Percentiles rank a stretch among this genome's conserved stretches.
phyloP scores from a whole-genome alignment of 75 land plant genomes.

The Pinus taeda region DNA sequence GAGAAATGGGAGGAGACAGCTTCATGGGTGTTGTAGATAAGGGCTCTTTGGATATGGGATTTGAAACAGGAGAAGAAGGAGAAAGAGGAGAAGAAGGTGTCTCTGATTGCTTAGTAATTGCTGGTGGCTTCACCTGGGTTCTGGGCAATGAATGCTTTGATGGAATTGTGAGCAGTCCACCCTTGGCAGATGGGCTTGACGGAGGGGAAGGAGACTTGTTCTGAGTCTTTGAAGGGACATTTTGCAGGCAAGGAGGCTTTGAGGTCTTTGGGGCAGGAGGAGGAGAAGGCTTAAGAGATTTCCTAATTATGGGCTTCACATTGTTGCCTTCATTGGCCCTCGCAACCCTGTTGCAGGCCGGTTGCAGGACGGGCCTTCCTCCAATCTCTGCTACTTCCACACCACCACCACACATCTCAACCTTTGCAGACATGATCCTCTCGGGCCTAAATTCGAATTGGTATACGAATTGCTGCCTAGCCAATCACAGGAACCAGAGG shows the following conservation, averaged over 20 bases:
- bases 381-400: conserved; percentile 30
- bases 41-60: conserved; percentile 3
- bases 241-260: conserved; percentile 5
- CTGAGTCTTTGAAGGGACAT: neutral
- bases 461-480: neutral
- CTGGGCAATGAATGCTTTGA: conserved; percentile 7
- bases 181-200: conserved; percentile 9
- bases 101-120: neutral
- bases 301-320: conserved; percentile 20
- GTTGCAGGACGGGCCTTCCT: conserved; percentile 55
- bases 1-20: conserved; percentile 29
- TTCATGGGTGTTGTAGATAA: conserved; percentile 9
- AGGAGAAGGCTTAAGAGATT: conserved; percentile 5
- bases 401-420: neutral
- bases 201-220: conserved; percentile 9
- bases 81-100: neutral
- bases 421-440: conserved; percentile 9
- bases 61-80: conserved; percentile 5
- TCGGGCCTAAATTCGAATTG: no score
- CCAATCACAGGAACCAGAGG: neutral
- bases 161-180: conserved; percentile 4
- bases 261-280: conserved; percentile 3
- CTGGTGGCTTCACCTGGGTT: conserved; percentile 1
- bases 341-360: conserved; percentile 42
- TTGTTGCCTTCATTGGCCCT: conserved; percentile 12